Evolutionary conservation across 108 stramenopile species (phyloP).

Genomic region (Nannochloropsis gaditana): DNA sequence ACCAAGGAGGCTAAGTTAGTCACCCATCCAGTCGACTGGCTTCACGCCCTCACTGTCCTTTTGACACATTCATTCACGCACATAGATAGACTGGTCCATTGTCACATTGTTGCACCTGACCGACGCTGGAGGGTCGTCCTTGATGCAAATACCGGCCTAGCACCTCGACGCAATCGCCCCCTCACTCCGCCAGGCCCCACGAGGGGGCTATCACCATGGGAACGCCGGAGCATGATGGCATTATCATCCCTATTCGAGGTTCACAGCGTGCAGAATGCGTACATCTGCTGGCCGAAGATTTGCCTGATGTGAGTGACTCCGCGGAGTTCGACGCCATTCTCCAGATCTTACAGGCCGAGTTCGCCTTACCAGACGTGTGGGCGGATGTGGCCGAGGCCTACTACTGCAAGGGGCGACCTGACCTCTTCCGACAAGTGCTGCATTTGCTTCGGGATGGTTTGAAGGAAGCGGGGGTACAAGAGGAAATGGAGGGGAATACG

Average conservation of each 20-base stretch:
- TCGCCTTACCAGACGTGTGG: constrained; percentile 8
- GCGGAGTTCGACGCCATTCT: constrained; percentile 3
- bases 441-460: background rate
- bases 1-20: no score
- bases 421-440: background rate
- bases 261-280: constrained; percentile 17
- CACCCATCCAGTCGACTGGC: no score
- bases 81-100: no score
- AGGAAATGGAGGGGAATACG: constrained; percentile 9
- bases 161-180: no score
- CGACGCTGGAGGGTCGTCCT: no score
- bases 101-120: no score
- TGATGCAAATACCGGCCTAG: no score
- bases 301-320: background rate
- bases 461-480: background rate
- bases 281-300: background rate
- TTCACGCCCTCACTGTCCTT: no score
- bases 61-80: no score
- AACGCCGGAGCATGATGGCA: background rate
- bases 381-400: constrained; percentile 16
- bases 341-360: constrained; percentile 17
- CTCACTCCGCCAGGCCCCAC: no score
- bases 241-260: constrained; percentile 12
- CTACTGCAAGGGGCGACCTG: background rate
- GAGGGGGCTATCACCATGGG: background rate